Conservation (phyloP, 2,329 filamentous ascomycete genomes). For the Alternaria infectoria region DNA sequence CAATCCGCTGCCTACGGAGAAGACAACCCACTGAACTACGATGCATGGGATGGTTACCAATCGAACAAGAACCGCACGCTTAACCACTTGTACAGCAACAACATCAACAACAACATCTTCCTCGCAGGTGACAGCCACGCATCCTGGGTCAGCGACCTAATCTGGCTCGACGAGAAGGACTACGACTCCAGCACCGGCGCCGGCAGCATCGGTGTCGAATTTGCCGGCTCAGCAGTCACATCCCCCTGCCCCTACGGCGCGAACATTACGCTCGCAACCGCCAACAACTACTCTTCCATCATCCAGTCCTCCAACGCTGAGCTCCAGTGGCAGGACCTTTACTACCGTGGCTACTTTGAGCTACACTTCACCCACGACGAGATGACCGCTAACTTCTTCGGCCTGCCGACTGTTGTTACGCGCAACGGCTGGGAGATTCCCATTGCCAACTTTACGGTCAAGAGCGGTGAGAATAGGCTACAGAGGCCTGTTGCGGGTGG, state of each 20-base stretch:
- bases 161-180: conserved; percentile 52
- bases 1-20: conserved; percentile 54
- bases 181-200: conserved; percentile 50
- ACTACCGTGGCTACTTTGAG: conserved; percentile 76
- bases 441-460: conserved; percentile 73
- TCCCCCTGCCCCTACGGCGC: conserved; percentile 66
- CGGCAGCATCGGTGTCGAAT: conserved; percentile 56
- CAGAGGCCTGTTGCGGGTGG: conserved; percentile 57
- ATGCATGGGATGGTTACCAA: conserved; percentile 70
- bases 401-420: conserved; percentile 63
- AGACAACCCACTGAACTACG: conserved; percentile 59
- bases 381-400: conserved; percentile 70
- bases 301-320: conserved; percentile 61
- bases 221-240: conserved; percentile 70
- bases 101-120: conserved; percentile 75
- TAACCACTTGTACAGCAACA: conserved; percentile 68
- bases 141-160: conserved; percentile 61
- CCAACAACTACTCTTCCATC: conserved; percentile 52
- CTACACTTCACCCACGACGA: conserved; percentile 61
- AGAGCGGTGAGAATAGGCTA: conserved; percentile 66
- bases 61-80: conserved; percentile 75
- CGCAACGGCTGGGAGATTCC: conserved; percentile 70
- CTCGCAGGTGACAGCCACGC: conserved; percentile 74
- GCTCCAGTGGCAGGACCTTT: conserved; percentile 75
- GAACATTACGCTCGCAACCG: conserved; percentile 61